A percentile compares a stretch with the other conserved stretches of the same genome.
phyloP scores from a whole-genome alignment of 306 rosid species.

The Astragalus membranaceus region DNA sequence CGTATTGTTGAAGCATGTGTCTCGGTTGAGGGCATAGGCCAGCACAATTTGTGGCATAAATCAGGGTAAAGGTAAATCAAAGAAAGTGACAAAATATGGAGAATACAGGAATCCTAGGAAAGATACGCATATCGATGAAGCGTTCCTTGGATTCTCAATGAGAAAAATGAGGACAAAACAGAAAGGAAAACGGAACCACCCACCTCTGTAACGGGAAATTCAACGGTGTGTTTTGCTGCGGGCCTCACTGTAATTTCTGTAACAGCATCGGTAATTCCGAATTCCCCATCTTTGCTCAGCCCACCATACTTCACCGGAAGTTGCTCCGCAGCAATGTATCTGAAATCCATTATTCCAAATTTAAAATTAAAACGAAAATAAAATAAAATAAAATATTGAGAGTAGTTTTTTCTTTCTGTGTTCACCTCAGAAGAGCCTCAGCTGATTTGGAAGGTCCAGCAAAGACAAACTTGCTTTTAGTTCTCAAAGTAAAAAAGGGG shows the following conservation, averaged over 20 bases:
- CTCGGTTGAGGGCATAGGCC: not conserved
- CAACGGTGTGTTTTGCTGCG: conserved; percentile 54
- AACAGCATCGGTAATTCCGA: conserved; percentile 42
- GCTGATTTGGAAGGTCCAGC: conserved; percentile 69
- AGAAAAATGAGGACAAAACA: conserved; percentile 1
- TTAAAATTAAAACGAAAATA: not conserved
- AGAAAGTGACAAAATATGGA: not conserved
- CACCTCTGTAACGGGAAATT: conserved; percentile 65
- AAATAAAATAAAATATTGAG: not conserved
- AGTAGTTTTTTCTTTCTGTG: not conserved
- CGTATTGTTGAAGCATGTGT: not conserved
- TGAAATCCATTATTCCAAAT: conserved; percentile 7
- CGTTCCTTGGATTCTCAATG: conserved; percentile 20
- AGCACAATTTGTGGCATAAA: conserved; percentile 4
- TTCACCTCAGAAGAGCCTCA: conserved; percentile 50
- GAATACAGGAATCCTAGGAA: conserved; percentile 32
- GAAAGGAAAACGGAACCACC: not conserved
- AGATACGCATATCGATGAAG: not conserved
- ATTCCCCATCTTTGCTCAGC: conserved; percentile 57
- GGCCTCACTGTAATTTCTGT: conserved; percentile 52
- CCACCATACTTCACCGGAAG: conserved; percentile 78
- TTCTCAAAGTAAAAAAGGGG: conserved; percentile 60
- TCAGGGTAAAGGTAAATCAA: not conserved
- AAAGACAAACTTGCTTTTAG: conserved; percentile 67
- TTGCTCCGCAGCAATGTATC: conserved; percentile 63